phyloP scores from a whole-genome alignment of 1,284 basidiomycete species.

The Laetiporus sulphureus region DNA sequence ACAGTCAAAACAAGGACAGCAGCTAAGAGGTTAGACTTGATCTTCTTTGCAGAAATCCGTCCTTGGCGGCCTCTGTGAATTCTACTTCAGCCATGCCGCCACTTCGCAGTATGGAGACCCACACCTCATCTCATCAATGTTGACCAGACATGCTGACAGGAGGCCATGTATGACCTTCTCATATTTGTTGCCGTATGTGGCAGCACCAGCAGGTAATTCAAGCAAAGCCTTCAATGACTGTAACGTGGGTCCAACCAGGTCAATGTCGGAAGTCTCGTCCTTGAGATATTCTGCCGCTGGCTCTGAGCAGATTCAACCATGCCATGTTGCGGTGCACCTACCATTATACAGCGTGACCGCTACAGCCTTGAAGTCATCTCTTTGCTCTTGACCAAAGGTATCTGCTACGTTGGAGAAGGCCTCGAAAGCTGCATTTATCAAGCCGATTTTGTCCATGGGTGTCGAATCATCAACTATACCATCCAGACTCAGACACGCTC shows the following conservation, averaged over 20 bases:
- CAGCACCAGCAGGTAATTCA: conserved; percentile 33
- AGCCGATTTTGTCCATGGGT: conserved; percentile 48
- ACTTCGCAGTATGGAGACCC: too few species aligned
- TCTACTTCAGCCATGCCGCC: too few species aligned
- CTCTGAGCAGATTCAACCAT: too few species aligned
- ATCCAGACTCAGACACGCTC: too few species aligned
- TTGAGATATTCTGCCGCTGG: conserved; percentile 74
- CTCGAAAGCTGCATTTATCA: conserved; percentile 65
- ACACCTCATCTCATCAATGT: conserved; percentile 90
- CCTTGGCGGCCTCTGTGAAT: conserved; percentile 70
- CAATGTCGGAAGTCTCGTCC: conserved; percentile 75
- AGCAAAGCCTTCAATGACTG: conserved; percentile 74
- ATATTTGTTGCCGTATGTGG: conserved; percentile 35
- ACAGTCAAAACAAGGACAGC: conserved; percentile 83
- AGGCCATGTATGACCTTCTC: conserved; percentile 76
- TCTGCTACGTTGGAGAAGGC: conserved; percentile 62
- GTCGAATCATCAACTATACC: conserved; percentile 20
- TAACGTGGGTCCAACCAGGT: conserved; percentile 74
- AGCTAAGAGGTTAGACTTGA: conserved; percentile 88
- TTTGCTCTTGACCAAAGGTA: conserved; percentile 46
- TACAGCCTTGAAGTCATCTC: conserved; percentile 76
- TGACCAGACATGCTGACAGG: conserved; percentile 77
- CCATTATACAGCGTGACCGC: conserved; percentile 79
- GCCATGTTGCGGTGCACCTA: too few species aligned
- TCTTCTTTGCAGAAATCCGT: conserved; percentile 70